These are phyloP conservation scores for Didymella keratinophila DNA, from an alignment of 2,329 filamentous ascomycete genomes.

Conservation along the genomic window DNA sequence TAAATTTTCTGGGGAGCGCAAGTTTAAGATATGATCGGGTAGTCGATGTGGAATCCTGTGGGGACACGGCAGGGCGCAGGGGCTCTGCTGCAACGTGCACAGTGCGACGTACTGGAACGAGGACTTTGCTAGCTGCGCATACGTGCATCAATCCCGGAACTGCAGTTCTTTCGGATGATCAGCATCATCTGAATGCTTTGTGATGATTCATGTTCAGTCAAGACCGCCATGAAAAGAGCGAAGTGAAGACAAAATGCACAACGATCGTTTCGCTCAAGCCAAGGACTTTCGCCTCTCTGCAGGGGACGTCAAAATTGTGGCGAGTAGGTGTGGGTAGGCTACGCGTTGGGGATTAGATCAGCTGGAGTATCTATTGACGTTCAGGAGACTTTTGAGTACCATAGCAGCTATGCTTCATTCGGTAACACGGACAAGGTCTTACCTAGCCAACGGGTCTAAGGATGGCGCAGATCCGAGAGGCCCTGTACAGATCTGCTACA, in stretches of 20 bases:
- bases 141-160: constrained; percentile 2
- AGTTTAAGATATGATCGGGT: constrained; percentile 12
- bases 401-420: constrained; percentile 1
- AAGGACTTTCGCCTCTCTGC: not conserved
- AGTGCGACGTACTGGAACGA: constrained; percentile 17
- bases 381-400: constrained; percentile 10
- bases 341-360: constrained; percentile 5
- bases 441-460: constrained; percentile 2
- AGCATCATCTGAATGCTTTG: not conserved
- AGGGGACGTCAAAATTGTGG: constrained; percentile 7
- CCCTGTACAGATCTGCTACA: constrained; percentile 16
- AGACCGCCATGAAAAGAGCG: not conserved
- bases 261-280: not conserved
- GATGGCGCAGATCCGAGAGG: constrained; percentile 2
- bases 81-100: constrained; percentile 21
- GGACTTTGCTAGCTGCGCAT: constrained; percentile 5
- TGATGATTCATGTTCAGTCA: not conserved
- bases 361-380: constrained; percentile 4
- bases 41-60: constrained; percentile 10
- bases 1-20: constrained; percentile 10
- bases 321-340: constrained; percentile 1
- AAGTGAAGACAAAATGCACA: not conserved
- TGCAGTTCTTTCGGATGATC: not conserved
- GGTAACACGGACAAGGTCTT: constrained; percentile 2
- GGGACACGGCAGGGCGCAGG: constrained; percentile 19